Conservation (phyloP, 805 yeast species). For the Sugiyamaella americana region DNA sequence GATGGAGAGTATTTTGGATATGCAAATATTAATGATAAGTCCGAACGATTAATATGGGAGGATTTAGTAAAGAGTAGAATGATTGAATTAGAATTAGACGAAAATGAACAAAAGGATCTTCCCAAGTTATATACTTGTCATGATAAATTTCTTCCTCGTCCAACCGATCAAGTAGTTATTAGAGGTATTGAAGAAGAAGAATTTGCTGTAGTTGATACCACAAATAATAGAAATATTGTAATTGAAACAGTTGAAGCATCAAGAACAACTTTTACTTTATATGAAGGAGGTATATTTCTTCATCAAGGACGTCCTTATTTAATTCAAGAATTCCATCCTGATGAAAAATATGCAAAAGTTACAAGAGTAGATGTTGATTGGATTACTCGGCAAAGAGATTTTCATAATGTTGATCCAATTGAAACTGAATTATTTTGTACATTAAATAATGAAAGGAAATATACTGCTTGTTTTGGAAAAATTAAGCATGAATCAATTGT, state of each 20-base stretch:
- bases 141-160: constrained; percentile 70
- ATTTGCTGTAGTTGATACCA: constrained; percentile 86
- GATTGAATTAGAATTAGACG: constrained; percentile 3
- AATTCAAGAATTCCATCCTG: constrained; percentile 76
- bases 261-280: constrained; percentile 82
- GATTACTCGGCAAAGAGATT: constrained; percentile 88
- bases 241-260: constrained; percentile 87
- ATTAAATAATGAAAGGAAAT: background rate
- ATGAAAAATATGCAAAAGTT: constrained; percentile 76
- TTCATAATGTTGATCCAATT: constrained; percentile 84
- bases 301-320: constrained; percentile 92
- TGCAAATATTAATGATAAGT: constrained; percentile 14
- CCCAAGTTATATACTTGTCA: constrained; percentile 45
- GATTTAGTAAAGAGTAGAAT: constrained; percentile 34
- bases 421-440: constrained; percentile 23
- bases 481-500: constrained; percentile 69
- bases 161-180: constrained; percentile 65
- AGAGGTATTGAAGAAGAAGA: constrained; percentile 77
- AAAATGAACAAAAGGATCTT: background rate
- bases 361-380: constrained; percentile 89
- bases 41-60: constrained; percentile 1
- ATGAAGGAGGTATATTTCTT: constrained; percentile 87
- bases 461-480: constrained; percentile 54
- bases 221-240: constrained; percentile 63
- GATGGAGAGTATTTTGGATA: constrained; percentile 56